A percentile compares a stretch with the other conserved stretches of the same genome.
Evolutionary conservation across 1,139 yeast species (phyloP).

Genomic region (Sugiyamaella japonica): DNA sequence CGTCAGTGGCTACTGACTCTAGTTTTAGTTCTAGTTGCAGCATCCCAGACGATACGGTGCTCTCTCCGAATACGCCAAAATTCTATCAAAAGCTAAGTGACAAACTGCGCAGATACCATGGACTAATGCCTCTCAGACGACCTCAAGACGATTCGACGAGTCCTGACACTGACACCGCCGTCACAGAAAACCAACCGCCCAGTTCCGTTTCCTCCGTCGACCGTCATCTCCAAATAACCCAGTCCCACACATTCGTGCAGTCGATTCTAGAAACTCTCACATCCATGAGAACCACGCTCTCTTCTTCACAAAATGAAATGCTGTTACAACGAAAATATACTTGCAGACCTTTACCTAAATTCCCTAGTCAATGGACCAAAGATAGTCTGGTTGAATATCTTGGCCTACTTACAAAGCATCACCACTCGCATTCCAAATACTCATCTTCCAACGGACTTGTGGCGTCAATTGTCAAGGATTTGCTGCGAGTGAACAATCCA

Average conservation of each 20-base stretch:
- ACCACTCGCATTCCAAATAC: conserved; percentile 18
- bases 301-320: neutral
- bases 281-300: conserved; percentile 6
- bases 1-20: neutral
- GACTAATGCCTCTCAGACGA: conserved; percentile 19
- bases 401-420: conserved; percentile 16
- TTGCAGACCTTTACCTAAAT: conserved; percentile 19
- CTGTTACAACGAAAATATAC: conserved; percentile 15
- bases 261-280: conserved; percentile 7
- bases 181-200: too few relatives aligned
- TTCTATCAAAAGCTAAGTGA: conserved; percentile 23
- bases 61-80: conserved; percentile 16
- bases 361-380: conserved; percentile 22
- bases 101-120: conserved; percentile 20
- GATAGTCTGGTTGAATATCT: conserved; percentile 22
- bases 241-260: conserved; percentile 4
- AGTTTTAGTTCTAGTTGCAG: neutral
- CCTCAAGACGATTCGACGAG: neutral
- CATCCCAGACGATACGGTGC: neutral
- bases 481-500: conserved; percentile 45
- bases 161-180: neutral
- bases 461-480: conserved; percentile 36
- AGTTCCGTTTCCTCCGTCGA: neutral
- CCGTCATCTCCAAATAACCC: conserved; percentile 11
- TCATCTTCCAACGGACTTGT: conserved; percentile 22